A percentile compares a stretch with the other conserved stretches of the same genome.
phyloP scores from a whole-genome alignment of 2,329 filamentous ascomycete genomes.

The Calonectria pauciramosa region DNA sequence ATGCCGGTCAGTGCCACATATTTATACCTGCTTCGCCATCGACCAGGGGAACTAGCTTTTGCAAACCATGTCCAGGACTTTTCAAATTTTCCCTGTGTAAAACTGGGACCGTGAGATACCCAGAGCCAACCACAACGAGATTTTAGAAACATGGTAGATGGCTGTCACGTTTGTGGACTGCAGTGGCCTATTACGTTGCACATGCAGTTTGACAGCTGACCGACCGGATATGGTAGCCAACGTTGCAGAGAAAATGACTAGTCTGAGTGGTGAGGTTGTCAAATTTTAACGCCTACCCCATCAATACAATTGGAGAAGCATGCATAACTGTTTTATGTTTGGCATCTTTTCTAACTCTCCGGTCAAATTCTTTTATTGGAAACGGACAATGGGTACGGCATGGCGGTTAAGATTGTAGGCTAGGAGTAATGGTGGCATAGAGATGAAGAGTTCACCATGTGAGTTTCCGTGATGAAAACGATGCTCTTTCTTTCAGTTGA shows the following conservation, averaged over 20 bases:
- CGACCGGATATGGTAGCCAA: not conserved
- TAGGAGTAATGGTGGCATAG: not conserved
- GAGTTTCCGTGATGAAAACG: not conserved
- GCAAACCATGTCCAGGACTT: not conserved
- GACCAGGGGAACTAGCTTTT: not conserved
- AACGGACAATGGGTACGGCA: no score
- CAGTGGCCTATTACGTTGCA: not conserved
- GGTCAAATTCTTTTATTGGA: not conserved
- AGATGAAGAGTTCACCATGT: not conserved
- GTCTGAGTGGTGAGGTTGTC: not conserved
- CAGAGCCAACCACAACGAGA: not conserved
- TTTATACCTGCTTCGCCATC: not conserved
- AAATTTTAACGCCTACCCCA: no score
- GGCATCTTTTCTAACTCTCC: not conserved
- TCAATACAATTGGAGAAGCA: not conserved
- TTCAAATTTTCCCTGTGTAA: not conserved
- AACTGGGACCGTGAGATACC: not conserved
- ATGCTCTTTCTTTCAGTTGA: not conserved
- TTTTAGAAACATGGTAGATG: not conserved
- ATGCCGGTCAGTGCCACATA: not conserved
- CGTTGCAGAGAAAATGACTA: not conserved
- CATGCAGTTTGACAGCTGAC: not conserved
- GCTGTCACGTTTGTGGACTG: not conserved
- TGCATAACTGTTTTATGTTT: not conserved
- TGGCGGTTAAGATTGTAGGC: not conserved